Percentiles rank a stretch among this genome's conserved stretches.
phyloP scores from a whole-genome alignment of 495 filamentous ascomycete species.

The Aspergillus ostianus region DNA sequence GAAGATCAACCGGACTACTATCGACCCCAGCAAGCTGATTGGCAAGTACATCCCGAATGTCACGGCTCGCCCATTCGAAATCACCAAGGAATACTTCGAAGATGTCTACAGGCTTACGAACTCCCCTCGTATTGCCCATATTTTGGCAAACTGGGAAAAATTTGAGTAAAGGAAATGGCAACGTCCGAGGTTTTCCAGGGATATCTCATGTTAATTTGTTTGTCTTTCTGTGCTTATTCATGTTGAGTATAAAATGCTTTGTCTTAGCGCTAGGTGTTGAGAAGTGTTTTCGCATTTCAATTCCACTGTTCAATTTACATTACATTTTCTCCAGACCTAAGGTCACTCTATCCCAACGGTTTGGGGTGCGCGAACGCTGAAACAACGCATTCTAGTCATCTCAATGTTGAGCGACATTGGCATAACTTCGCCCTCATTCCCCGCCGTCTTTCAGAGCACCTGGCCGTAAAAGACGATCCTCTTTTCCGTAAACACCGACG shows the following conservation, averaged over 20 bases:
- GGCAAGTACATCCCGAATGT: conserved; percentile 99
- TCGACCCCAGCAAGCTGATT: conserved; percentile 92
- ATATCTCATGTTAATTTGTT: background rate
- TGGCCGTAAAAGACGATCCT: conserved; percentile 42
- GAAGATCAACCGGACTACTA: conserved; percentile 98
- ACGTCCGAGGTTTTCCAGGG: conserved; percentile 12
- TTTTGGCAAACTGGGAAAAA: conserved; percentile 81
- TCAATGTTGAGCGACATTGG: background rate
- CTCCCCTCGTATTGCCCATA: conserved; percentile 83
- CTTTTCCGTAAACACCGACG: conserved; percentile 47
- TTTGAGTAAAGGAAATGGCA: conserved; percentile 53
- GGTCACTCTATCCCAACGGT: background rate
- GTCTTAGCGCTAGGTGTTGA: conserved; percentile 7
- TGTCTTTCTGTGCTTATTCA: background rate
- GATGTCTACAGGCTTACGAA: conserved; percentile 94
- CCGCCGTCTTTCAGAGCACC: conserved; percentile 34
- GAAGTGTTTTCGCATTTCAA: background rate
- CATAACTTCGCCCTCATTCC: background rate
- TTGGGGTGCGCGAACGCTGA: background rate
- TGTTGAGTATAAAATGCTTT: background rate
- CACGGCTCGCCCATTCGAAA: conserved; percentile 89
- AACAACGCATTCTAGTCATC: conserved; percentile 5
- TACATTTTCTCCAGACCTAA: background rate
- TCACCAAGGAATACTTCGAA: conserved; percentile 98
- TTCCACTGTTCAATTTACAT: background rate